phyloP scores from a whole-genome alignment of 371 early-diverging fungal genomes.

The Chytridiales sp. region DNA sequence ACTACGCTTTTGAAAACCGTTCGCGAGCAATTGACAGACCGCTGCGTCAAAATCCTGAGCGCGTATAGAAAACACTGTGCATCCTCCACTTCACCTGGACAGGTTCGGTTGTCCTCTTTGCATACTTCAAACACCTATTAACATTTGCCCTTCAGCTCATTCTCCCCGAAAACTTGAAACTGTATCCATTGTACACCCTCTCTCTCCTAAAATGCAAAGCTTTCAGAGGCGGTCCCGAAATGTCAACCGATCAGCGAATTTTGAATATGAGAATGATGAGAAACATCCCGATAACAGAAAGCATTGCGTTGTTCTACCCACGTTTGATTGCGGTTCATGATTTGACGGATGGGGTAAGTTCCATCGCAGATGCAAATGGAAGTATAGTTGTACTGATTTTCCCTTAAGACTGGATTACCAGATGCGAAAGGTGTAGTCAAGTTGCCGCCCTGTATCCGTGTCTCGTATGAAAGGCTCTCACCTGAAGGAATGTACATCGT shows the following conservation, averaged over 20 bases:
- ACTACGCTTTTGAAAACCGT: conserved; percentile 70
- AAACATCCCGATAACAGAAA: conserved; percentile 64
- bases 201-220: conserved; percentile 57
- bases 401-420: background rate
- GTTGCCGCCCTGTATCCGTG: conserved; percentile 68
- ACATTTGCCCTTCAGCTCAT: conserved; percentile 60
- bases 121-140: too few species aligned
- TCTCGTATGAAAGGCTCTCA: conserved; percentile 73
- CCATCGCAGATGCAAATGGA: too few species aligned
- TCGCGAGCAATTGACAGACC: conserved; percentile 80
- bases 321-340: conserved; percentile 70
- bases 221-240: conserved; percentile 49
- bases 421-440: conserved; percentile 27
- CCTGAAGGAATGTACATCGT: conserved; percentile 72
- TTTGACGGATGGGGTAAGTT: conserved; percentile 57
- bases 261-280: conserved; percentile 73
- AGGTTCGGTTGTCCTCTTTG: conserved; percentile 47
- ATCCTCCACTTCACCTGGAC: conserved; percentile 83
- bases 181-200: conserved; percentile 88
- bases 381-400: too few species aligned
- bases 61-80: conserved; percentile 94
- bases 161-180: conserved; percentile 93
- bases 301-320: conserved; percentile 81
- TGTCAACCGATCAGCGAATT: conserved; percentile 75
- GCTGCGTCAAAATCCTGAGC: conserved; percentile 84